Conservation (phyloP, 129 eudicot genomes). For the Daucus carota region DH1_v3.0 NC_030388.2:31284501-31285000, state of each 20-base stretch:
- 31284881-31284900: slow-evolving; percentile 17
- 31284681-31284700: not conserved
- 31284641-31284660: not conserved
- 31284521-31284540: not conserved
- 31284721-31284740: not conserved
- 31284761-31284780: not conserved
- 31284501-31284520: not conserved
- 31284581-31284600: not conserved
- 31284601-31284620: not conserved
- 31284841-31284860: slow-evolving; percentile 86
- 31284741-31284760: not conserved
- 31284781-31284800: not conserved
- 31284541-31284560: not conserved
- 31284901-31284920: not conserved
- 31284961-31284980: slow-evolving; percentile 99
- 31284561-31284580: not conserved
- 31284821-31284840: slow-evolving; percentile 82
- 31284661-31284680: not conserved
- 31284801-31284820: not conserved
- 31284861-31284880: slow-evolving; percentile 98
- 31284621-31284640: not conserved
- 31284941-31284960: slow-evolving; percentile 44
- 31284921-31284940: not conserved
- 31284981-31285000: slow-evolving; percentile 91
- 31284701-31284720: not conserved